A percentile compares a stretch with the other conserved stretches of the same genome.
Evolutionary conservation across 202 grass and related monocot genomes (phyloP).

Genomic region (Saccharum hybrid): DNA sequence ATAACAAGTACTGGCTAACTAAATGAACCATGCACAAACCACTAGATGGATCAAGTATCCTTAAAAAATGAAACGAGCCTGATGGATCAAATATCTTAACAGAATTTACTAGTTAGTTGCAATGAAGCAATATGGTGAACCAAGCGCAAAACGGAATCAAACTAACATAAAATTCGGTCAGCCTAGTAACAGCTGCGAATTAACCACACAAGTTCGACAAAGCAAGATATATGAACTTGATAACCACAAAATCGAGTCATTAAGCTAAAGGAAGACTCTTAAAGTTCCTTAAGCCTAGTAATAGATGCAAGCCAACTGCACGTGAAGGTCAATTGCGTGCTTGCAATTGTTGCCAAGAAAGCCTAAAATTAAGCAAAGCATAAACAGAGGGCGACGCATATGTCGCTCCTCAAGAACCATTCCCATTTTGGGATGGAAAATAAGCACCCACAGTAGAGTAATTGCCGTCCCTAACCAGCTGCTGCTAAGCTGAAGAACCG

Average conservation of each 20-base stretch:
- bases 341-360: background rate
- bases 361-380: background rate
- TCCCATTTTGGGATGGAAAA: background rate
- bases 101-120: background rate
- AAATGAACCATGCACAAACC: too few species aligned
- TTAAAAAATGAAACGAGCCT: background rate
- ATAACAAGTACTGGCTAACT: background rate
- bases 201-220: background rate
- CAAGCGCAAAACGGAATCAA: background rate
- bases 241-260: background rate
- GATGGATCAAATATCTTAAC: background rate
- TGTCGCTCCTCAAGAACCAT: background rate
- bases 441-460: background rate
- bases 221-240: background rate
- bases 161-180: background rate
- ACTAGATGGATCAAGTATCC: too few species aligned
- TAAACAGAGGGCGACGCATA: background rate
- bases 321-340: background rate
- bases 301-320: background rate
- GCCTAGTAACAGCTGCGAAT: background rate
- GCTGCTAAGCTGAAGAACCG: background rate
- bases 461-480: background rate
- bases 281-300: background rate
- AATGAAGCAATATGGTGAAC: background rate
- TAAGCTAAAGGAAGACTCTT: background rate